phyloP scores from a whole-genome alignment of 1,139 yeast species.

The Lodderomyces oxycetoniae region DNA sequence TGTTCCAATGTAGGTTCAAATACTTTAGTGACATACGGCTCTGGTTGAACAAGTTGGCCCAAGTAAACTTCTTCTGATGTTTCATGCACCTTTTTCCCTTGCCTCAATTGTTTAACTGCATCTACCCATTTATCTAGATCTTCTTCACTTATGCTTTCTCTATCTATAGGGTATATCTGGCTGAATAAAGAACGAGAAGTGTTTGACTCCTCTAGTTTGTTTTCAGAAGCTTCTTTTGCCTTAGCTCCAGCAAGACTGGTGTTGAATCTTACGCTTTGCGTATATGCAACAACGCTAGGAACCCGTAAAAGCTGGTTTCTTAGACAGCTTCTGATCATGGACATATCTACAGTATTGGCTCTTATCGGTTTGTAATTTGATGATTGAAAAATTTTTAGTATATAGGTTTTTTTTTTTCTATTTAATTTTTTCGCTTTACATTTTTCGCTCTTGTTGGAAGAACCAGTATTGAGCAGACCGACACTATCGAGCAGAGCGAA shows the following conservation, averaged over 20 bases:
- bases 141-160: conserved; percentile 41
- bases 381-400: not conserved
- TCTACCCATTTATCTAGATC: conserved; percentile 65
- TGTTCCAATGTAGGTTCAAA: conserved; percentile 62
- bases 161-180: conserved; percentile 36
- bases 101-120: conserved; percentile 54
- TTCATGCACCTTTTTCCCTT: conserved; percentile 29
- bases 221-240: conserved; percentile 4
- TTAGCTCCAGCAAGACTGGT: not conserved
- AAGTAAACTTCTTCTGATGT: conserved; percentile 45
- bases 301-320: no score
- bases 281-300: no score
- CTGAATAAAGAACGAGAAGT: no score
- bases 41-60: conserved; percentile 32
- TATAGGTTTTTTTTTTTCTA: not conserved
- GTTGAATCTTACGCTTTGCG: no score
- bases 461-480: not conserved
- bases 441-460: not conserved
- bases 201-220: no score
- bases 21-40: conserved; percentile 32
- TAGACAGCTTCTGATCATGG: no score
- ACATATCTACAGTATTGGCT: no score
- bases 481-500: no score
- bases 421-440: conserved; percentile 4
- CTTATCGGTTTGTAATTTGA: not conserved